Evolutionary conservation across 169 alveolate genomes (phyloP).

Genomic region (Neospora caninum): DNA sequence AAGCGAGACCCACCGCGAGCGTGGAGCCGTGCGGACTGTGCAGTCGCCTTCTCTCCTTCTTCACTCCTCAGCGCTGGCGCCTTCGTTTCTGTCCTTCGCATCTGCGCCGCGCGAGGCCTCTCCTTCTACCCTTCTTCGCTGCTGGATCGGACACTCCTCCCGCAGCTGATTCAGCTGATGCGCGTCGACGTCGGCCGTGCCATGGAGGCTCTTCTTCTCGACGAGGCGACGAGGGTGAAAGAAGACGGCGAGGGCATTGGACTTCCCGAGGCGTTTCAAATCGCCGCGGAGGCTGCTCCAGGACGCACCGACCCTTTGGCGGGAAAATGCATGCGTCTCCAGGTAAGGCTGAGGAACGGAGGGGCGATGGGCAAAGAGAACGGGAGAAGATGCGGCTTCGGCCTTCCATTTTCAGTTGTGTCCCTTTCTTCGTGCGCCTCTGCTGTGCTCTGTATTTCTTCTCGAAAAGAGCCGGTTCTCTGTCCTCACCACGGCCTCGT

Average conservation of each 20-base stretch:
- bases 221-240: neutral
- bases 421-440: no score
- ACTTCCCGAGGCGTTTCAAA: neutral
- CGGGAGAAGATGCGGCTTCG: no score
- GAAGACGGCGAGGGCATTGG: neutral
- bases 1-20: no score
- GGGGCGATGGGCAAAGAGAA: no score
- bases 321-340: neutral
- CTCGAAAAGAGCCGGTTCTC: no score
- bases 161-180: constrained; percentile 31
- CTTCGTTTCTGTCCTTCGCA: neutral
- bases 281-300: neutral
- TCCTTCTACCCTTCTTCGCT: neutral
- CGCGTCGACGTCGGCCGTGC: constrained; percentile 26
- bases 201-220: constrained; percentile 13
- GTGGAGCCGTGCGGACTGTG: no score
- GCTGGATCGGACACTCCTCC: neutral
- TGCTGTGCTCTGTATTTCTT: no score
- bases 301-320: neutral
- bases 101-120: neutral
- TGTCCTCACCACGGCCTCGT: no score
- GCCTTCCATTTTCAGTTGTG: no score
- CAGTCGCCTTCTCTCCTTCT: neutral
- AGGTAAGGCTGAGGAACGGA: neutral
- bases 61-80: neutral